Base-by-base conservation (phyloP, 2,329 filamentous ascomycete species). In the Cladobotryum protrusum region DNA sequence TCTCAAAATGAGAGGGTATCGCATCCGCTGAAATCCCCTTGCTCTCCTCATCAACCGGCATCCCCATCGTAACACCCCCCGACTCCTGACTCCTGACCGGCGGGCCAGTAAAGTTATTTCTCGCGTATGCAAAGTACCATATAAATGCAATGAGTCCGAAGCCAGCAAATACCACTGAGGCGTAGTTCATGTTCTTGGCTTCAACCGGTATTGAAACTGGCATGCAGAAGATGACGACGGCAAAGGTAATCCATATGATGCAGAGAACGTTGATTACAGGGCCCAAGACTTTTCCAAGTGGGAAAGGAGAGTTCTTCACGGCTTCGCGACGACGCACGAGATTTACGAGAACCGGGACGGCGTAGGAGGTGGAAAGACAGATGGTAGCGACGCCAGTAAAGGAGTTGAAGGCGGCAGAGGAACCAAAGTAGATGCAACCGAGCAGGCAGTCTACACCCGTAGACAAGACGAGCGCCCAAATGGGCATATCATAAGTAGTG, bases 351-450 rank as follows among this genome's bases (percentile, higher is more conserved):
- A 91, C 88, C 0, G 87, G 87, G 14, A 89, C 75, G 13, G 83
- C 86, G 64, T 91, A 91, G 0, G 85, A 88, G 4, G 83, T 82
- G 0, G 82, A 85, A 0, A 91, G 77, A 56, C 86, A 89, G 62
- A 91, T 89, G 4, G 86, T 90, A 1, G 86, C 87, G 1, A 89
- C 86, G 24, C 86, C 86, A 0, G 86, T 90, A 66, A 91, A 90
- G 9, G 82, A 84, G 72, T 85, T 86, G 71, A 91, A 91, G 0
- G 87, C 87, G 0, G 86, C 85, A 0, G 80, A 78, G 1, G 83
- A 87, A 9, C 87, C 87, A 56, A 91, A 89, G 70, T 88, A 91
- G 65, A 91, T 89, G 56, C 87, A 75, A 0, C 86, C 87, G 0
- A 91, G 75, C 11, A 90, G 69, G 57, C 81, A 86, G 64, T 87